A percentile compares a stretch with the other conserved stretches of the same genome.
phyloP scores from a whole-genome alignment of 129 eudicot genomes.

The Centella asiatica region DNA sequence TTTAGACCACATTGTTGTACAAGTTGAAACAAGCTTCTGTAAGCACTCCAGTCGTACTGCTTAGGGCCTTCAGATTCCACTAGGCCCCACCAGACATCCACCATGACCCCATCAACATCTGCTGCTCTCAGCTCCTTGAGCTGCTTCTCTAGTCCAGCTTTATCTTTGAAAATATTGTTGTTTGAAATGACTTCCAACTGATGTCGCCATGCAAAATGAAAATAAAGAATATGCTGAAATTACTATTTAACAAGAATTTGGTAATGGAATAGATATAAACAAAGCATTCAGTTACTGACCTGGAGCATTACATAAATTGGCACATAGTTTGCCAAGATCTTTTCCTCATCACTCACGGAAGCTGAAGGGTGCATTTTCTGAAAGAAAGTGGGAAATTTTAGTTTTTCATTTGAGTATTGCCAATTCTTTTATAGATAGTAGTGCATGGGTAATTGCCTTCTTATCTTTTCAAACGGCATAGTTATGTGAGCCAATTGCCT shows the following conservation, averaged over 20 bases:
- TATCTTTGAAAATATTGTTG: constrained; percentile 45
- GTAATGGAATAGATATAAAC: neutral
- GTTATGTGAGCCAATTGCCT: constrained; percentile 4
- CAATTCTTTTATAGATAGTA: neutral
- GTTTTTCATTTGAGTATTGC: neutral
- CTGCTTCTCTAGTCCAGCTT: constrained; percentile 44
- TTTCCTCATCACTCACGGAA: constrained; percentile 21
- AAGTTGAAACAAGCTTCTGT: constrained; percentile 52
- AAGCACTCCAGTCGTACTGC: constrained; percentile 75
- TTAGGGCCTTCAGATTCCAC: constrained; percentile 78
- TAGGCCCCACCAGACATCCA: constrained; percentile 99
- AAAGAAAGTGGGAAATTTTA: neutral
- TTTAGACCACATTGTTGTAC: constrained; percentile 55
- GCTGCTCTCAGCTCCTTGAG: constrained; percentile 59
- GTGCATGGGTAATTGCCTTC: neutral
- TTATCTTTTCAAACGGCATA: constrained; percentile 6
- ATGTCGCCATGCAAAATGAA: constrained; percentile 6
- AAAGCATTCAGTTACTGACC: constrained; percentile 24
- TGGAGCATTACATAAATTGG: constrained; percentile 88
- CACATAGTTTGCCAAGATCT: constrained; percentile 53
- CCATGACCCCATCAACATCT: constrained; percentile 83
- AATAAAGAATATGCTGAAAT: neutral
- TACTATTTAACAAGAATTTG: neutral
- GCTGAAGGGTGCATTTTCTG: constrained; percentile 38
- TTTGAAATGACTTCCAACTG: constrained; percentile 59